Evolutionary conservation across 768 basidiomycete species (phyloP).

Genomic region (Suillus occidentalis): DNA sequence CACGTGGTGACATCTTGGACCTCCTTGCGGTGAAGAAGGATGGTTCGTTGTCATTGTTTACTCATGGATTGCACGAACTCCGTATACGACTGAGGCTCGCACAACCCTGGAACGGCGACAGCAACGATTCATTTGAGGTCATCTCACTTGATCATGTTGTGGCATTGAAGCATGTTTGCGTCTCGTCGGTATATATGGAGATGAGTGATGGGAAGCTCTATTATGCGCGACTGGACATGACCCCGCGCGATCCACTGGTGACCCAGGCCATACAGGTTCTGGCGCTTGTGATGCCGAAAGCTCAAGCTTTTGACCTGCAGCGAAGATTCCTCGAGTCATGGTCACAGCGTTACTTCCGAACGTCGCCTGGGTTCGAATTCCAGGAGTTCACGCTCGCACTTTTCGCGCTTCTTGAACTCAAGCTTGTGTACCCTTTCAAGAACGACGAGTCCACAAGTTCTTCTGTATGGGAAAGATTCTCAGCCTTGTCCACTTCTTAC

Average conservation of each 20-base stretch:
- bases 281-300: conserved; percentile 56
- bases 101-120: conserved; percentile 9
- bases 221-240: conserved; percentile 53
- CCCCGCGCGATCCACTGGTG: conserved; percentile 56
- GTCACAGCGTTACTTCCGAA: conserved; percentile 46
- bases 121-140: conserved; percentile 2
- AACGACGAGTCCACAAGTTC: conserved; percentile 13
- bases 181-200: conserved; percentile 52
- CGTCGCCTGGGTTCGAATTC: conserved; percentile 52
- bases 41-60: conserved; percentile 55
- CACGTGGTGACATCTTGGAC: conserved; percentile 65
- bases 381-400: conserved; percentile 56
- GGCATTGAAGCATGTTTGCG: conserved; percentile 46
- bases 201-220: conserved; percentile 50
- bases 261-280: conserved; percentile 60
- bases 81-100: conserved; percentile 34
- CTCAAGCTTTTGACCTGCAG: conserved; percentile 58
- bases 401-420: conserved; percentile 43
- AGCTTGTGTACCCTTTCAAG: conserved; percentile 25
- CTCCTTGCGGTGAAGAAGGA: conserved; percentile 63
- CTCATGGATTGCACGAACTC: conserved; percentile 55
- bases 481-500: conserved; percentile 41
- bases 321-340: conserved; percentile 55
- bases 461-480: conserved; percentile 50
- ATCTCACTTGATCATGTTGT: conserved; percentile 36